Evolutionary conservation across 805 yeast genomes (phyloP).

Genomic region (Candida berthetii): DNA sequence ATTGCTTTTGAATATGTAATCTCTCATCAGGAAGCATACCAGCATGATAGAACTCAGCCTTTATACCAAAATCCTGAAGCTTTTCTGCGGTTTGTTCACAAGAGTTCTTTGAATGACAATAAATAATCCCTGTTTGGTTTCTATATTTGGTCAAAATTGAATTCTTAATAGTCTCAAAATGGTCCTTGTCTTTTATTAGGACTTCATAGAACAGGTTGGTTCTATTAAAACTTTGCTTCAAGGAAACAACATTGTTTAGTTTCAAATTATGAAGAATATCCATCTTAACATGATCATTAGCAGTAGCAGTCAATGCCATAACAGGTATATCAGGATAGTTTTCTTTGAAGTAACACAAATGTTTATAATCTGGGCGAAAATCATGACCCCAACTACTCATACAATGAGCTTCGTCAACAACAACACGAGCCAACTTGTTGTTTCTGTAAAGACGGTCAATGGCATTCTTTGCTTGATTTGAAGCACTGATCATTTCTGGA

Average conservation of each 20-base stretch:
- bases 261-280: slow-evolving; percentile 80
- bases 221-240: slow-evolving; percentile 90
- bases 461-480: slow-evolving; percentile 58
- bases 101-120: slow-evolving; percentile 84
- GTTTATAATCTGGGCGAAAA: slow-evolving; percentile 92
- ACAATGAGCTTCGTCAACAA: slow-evolving; percentile 97
- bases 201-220: slow-evolving; percentile 80
- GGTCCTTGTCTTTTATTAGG: slow-evolving; percentile 50
- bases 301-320: slow-evolving; percentile 97
- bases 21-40: slow-evolving; percentile 86
- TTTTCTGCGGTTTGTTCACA: slow-evolving; percentile 78
- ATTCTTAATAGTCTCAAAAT: slow-evolving; percentile 51
- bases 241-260: slow-evolving; percentile 51
- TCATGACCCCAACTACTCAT: slow-evolving; percentile 99
- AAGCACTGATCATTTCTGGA: slow-evolving; percentile 89
- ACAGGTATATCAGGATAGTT: slow-evolving; percentile 78
- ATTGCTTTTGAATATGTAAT: slow-evolving; percentile 58
- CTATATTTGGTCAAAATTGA: slow-evolving; percentile 44
- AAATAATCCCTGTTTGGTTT: slow-evolving; percentile 77
- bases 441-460: slow-evolving; percentile 51
- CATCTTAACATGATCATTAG: slow-evolving; percentile 80
- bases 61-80: slow-evolving; percentile 54
- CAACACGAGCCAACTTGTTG: slow-evolving; percentile 69
- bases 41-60: slow-evolving; percentile 81
- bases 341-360: slow-evolving; percentile 63